Percentiles rank a stretch among this genome's conserved stretches.
Evolutionary conservation across 768 basidiomycete species (phyloP).

Genomic region (Trametes cinnabarina): DNA sequence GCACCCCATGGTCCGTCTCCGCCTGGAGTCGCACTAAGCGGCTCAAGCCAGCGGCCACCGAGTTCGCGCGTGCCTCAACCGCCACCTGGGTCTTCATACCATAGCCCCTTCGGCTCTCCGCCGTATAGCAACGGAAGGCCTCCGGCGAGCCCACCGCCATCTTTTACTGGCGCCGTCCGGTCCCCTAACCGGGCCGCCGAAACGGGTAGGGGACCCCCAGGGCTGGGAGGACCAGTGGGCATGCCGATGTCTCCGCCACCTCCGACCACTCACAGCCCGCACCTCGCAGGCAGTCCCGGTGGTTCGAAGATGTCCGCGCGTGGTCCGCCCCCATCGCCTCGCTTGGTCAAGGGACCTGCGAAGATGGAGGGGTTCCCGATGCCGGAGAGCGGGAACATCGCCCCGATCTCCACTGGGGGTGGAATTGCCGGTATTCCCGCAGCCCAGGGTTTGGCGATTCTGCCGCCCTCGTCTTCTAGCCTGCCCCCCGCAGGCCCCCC

Average conservation of each 20-base stretch:
- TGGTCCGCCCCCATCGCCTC: conserved; percentile 15
- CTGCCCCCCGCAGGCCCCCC: neutral
- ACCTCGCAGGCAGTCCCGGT: conserved; percentile 15
- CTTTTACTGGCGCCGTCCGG: conserved; percentile 8
- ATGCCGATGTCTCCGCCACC: conserved; percentile 16
- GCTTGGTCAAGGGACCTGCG: conserved; percentile 9
- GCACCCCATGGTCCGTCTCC: conserved; percentile 11
- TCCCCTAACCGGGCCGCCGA: conserved; percentile 8
- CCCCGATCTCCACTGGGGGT: neutral
- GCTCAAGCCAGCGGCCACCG: conserved; percentile 13
- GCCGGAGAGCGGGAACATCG: conserved; percentile 14
- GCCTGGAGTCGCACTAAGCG: neutral
- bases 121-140: conserved; percentile 11
- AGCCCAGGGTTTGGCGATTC: neutral
- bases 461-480: conserved; percentile 5
- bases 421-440: neutral
- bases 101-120: conserved; percentile 14
- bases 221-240: conserved; percentile 1
- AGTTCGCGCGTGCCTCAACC: conserved; percentile 5
- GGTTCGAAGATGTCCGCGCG: conserved; percentile 15
- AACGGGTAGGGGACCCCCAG: neutral
- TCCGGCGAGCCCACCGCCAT: conserved; percentile 1
- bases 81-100: conserved; percentile 10
- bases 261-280: conserved; percentile 9
- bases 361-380: conserved; percentile 12